Evolutionary conservation across 768 basidiomycete genomes (phyloP).

Genomic region (Tremella fuciformis): DNA sequence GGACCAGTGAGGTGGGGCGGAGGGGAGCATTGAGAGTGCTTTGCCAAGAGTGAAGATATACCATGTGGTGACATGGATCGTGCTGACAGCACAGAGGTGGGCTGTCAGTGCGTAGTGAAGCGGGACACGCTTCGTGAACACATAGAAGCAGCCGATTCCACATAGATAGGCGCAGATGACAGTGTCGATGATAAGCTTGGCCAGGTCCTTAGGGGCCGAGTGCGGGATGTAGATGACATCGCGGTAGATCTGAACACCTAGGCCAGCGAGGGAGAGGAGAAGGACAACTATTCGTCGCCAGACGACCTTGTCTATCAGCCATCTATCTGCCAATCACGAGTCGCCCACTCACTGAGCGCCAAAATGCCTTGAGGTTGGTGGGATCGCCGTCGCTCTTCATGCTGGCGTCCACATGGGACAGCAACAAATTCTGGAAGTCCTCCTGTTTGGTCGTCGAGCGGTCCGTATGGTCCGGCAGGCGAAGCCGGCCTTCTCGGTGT

Average conservation of each 20-base stretch:
- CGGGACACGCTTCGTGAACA: constrained; percentile 10
- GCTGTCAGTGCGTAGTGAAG: constrained; percentile 12
- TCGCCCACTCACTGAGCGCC: constrained; percentile 27
- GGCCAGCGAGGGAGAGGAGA: constrained; percentile 4
- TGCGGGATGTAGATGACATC: not conserved
- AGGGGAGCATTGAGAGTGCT: constrained; percentile 13
- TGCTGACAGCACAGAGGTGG: constrained; percentile 19
- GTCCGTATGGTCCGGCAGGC: not conserved
- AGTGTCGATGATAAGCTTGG: constrained; percentile 5
- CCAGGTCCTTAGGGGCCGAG: not conserved
- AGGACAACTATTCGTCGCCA: constrained; percentile 6
- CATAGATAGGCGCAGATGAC: constrained; percentile 1
- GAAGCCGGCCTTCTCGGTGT: constrained; percentile 1
- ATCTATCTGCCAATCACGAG: too few species aligned
- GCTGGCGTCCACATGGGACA: constrained; percentile 8
- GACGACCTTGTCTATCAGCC: too few species aligned
- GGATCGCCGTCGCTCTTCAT: constrained; percentile 20
- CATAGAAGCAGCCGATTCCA: not conserved
- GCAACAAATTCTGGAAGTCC: constrained; percentile 4
- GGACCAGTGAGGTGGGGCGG: constrained; percentile 10
- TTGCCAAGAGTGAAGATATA: constrained; percentile 28
- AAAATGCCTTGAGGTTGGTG: constrained; percentile 18
- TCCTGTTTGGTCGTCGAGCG: not conserved
- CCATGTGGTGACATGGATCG: constrained; percentile 8
- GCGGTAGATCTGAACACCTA: constrained; percentile 7